phyloP scores from a whole-genome alignment of 345 rosid genomes.

The Populus davidiana region DNA sequence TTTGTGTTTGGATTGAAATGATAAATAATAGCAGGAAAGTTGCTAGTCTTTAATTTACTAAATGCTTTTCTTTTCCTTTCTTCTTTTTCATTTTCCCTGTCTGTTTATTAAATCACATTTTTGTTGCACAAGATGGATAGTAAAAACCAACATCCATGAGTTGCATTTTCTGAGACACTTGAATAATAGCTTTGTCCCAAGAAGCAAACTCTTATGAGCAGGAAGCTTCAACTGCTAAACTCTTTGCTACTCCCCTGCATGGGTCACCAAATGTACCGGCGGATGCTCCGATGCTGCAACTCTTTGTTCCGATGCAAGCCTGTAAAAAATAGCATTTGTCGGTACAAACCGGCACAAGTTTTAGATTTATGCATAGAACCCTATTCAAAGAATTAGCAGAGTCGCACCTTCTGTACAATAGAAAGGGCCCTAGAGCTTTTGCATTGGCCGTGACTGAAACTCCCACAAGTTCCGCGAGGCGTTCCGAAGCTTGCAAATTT shows the following conservation, averaged over 20 bases:
- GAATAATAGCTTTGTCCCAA: not conserved
- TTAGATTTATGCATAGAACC: not conserved
- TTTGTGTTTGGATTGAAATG: not conserved
- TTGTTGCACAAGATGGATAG: too few relatives aligned
- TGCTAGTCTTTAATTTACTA: not conserved
- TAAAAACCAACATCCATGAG: too few relatives aligned
- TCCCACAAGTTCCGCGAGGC: slow-evolving; percentile 74
- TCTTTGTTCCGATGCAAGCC: slow-evolving; percentile 85
- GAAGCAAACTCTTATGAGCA: slow-evolving; percentile 43
- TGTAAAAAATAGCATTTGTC: slow-evolving; percentile 24
- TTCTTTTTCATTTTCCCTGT: not conserved
- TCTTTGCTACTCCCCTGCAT: slow-evolving; percentile 63
- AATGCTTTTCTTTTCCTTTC: not conserved
- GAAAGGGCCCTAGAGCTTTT: slow-evolving; percentile 53
- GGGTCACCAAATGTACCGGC: slow-evolving; percentile 69
- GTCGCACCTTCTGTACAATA: slow-evolving; percentile 54
- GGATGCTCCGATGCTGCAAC: slow-evolving; percentile 69
- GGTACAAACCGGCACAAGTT: not conserved
- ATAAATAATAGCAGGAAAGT: slow-evolving; percentile 4
- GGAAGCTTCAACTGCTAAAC: slow-evolving; percentile 87
- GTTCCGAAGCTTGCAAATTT: slow-evolving; percentile 87
- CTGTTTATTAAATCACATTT: too few relatives aligned
- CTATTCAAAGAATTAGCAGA: not conserved
- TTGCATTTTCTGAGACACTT: too few relatives aligned
- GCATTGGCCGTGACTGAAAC: slow-evolving; percentile 65